Conservation (phyloP, 2,329 filamentous ascomycete species). For the Coniochaeta sp. region DNA sequence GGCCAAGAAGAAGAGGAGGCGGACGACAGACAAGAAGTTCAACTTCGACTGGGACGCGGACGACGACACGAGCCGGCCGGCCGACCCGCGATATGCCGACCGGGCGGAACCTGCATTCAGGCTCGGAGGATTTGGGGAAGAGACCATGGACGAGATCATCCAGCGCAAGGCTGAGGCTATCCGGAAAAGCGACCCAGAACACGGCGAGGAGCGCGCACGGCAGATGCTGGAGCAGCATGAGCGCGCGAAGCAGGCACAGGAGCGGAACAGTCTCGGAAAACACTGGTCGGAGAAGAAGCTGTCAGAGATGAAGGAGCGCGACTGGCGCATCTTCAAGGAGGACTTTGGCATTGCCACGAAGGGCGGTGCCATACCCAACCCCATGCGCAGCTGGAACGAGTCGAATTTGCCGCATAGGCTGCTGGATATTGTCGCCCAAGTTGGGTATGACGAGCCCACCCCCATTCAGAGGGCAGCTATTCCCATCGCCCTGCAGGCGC, state of each 20-base stretch:
- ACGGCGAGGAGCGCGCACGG: conserved; percentile 68
- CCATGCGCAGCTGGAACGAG: conserved; percentile 92
- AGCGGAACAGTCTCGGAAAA: conserved; percentile 72
- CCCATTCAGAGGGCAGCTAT: conserved; percentile 92
- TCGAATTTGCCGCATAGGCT: conserved; percentile 71
- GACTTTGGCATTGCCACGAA: conserved; percentile 96
- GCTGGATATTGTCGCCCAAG: conserved; percentile 72
- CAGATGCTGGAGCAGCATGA: conserved; percentile 82
- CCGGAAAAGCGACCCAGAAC: conserved; percentile 66
- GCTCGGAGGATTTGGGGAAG: conserved; percentile 44
- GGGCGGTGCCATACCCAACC: conserved; percentile 84
- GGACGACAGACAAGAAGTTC: conserved; percentile 94
- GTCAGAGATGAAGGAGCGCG: conserved; percentile 90
- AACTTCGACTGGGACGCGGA: conserved; percentile 97
- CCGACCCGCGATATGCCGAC: conserved; percentile 73
- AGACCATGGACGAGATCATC: conserved; percentile 47
- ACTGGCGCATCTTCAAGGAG: conserved; percentile 99
- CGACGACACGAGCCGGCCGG: conserved; percentile 81
- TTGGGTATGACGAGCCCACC: conserved; percentile 87
- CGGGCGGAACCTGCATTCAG: conserved; percentile 58
- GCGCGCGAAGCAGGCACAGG: conserved; percentile 64
- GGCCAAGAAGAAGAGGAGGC: conserved; percentile 88
- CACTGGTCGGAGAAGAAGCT: conserved; percentile 94
- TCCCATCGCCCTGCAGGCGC: conserved; percentile 83
- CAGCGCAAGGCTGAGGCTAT: conserved; percentile 60